Base-by-base conservation (phyloP, 495 filamentous ascomycete genomes). In the Trichoderma erinaceum region DNA sequence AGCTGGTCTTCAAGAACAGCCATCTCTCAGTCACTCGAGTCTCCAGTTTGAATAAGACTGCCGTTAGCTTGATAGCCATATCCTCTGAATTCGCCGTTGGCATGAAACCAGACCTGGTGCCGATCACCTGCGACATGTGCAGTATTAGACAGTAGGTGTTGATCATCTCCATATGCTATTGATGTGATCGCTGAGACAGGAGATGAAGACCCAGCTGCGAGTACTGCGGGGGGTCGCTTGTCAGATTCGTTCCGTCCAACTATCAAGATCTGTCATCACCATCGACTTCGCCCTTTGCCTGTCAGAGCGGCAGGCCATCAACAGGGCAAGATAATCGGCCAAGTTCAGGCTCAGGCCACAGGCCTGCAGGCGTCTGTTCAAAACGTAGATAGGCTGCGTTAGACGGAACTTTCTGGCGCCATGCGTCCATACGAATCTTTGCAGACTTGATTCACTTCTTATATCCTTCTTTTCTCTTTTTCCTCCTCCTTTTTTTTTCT, bases 121-220 rank as follows among this genome's bases (percentile, higher is more conserved):
- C 63, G 0, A 44, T 65, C 15, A 65, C 21, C 35, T 65, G 63
- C 16, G 63, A 65, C 35, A 65, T 65, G 63, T 65, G 63, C 63
- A 65, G 63, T 13, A 61, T 61, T 13, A 61, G 56, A 61, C 56
- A 61, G 56, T 61, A 35, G 2, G 56, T 61, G 7, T 18, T 61
- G 35, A 15, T 4, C 41, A 65, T 43, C 63, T 8, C 25, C 35
- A 23, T 65, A 16, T 65, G 3, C 12, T 43, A 65, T 12, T 10
- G 25, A 16, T 32, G 23, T 25, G 8, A 11, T 41, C 11, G 63
- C 63, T 65, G 35, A 65, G n/a, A 23, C 63, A n/a, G n/a, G n/a
- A 16, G n/a, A 21, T 32, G 16, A 65, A 44, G 35, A 29, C 35
- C 25, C 18, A n/a, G 29, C n/a, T 65, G 63, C 35, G 63, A 65